Base-by-base conservation (phyloP, 768 basidiomycete genomes). In the Auricularia sp. region DNA sequence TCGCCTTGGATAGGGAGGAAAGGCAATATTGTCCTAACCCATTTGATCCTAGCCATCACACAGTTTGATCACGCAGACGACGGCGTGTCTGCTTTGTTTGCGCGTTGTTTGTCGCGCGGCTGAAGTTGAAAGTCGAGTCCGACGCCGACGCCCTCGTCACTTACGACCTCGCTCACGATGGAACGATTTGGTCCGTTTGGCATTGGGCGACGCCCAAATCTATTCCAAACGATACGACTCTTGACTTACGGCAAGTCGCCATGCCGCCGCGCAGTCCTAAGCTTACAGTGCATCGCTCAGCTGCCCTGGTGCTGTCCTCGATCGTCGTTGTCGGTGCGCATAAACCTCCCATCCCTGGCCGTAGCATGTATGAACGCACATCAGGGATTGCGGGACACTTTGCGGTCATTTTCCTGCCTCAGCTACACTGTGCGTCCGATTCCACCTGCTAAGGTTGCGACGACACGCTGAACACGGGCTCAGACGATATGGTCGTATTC, bases 361-460 rank as follows among this genome's bases (percentile, higher is more conserved):
- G 7, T 59, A 59, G 6, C 11, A 24, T 18, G 56, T 8, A 24
- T 10, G 7, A 21, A n/a, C 24, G 33, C 34, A 18, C 56, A 7
- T 8, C 29, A 59, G 56, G 56, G 24, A 59, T 92, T 29, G 78
- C 85, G 2, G 84, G 82, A 13, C 83, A 90, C 73, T 84, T 91
- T 68, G 88, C 86, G 1, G 79, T 65, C 61, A 72, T 86, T 56
- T 91, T 92, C 74, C 77, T 90, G 35, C 88, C 90, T 0, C 73
- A 78, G 58, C 73, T 86, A 33, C 84, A 85, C 71, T 78, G 90
- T 91, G 70, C 62, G 85, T 16, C 63, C 39, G 1, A 45, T 10
- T 51, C 47, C 47, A 18, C 47, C 47, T 51, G 47, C 47, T 42
- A 51, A 13, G 10, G 14, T 18, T 13, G 47, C 7, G 39, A 29